phyloP scores from a whole-genome alignment of 257 asterid genomes.

The Fraxinus cuspidata region DNA sequence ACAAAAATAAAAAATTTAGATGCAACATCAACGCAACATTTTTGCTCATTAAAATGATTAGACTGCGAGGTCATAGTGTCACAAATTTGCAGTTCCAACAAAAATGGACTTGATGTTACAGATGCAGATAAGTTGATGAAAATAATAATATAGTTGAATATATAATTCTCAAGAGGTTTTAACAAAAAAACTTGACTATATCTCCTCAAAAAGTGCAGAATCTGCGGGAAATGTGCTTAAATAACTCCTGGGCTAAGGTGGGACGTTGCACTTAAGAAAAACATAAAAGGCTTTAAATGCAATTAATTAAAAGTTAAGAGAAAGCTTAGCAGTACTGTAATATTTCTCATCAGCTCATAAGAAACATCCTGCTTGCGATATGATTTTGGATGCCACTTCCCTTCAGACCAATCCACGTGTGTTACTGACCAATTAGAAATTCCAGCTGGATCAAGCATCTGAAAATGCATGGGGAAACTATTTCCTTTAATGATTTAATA shows the following conservation, averaged over 20 bases:
- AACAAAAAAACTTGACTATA: neutral
- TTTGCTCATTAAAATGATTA: neutral
- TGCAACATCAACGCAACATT: constrained; percentile 2
- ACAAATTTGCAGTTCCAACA: neutral
- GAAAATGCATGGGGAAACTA: constrained; percentile 25
- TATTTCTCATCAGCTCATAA: constrained; percentile 61
- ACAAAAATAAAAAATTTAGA: neutral
- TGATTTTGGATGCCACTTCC: constrained; percentile 91
- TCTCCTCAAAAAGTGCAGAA: neutral
- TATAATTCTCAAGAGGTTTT: neutral
- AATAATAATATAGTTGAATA: neutral
- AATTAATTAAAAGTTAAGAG: constrained; percentile 14
- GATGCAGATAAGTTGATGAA: constrained; percentile 31
- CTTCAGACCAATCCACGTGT: constrained; percentile 90
- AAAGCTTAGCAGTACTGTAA: constrained; percentile 55
- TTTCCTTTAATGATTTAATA: constrained; percentile 3
- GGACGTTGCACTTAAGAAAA: neutral
- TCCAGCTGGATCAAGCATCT: constrained; percentile 87
- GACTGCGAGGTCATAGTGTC: neutral
- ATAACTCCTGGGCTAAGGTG: neutral
- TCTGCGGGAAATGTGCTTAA: neutral
- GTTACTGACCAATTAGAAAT: constrained; percentile 90
- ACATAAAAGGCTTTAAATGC: neutral
- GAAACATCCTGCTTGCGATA: constrained; percentile 66
- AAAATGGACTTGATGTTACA: constrained; percentile 12